Base-by-base conservation (phyloP, 2,329 filamentous ascomycete genomes). In the Rachicladosporium sp. region DNA sequence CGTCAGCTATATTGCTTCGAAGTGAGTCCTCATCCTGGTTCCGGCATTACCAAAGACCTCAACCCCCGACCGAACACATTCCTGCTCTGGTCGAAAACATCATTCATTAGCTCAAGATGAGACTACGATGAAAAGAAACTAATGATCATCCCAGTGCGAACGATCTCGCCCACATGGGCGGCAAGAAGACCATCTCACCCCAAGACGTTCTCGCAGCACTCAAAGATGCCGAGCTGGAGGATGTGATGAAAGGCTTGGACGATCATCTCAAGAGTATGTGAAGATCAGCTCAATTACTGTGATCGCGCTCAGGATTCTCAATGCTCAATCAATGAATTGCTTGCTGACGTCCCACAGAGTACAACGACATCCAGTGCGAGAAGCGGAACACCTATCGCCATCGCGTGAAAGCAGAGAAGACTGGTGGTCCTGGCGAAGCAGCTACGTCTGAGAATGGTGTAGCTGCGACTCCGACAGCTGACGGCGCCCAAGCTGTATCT, bases 101-200 rank as follows among this genome's bases (percentile, higher is more conserved):
- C 4, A 27, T 27, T n/a, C n/a, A n/a, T n/a, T n/a, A n/a, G n/a
- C n/a, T n/a, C 23, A 27, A 7, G 23, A 27, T 27, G 23, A n/a
- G n/a, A n/a, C n/a, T n/a, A n/a, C n/a, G n/a, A n/a, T n/a, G n/a
- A n/a, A n/a, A n/a, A n/a, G n/a, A n/a, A n/a, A n/a, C 23, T 27
- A 27, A 27, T 7, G 23, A 27, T 27, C 6, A 27, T n/a, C 41
- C 38, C n/a, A 88, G 82, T 45, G 80, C 84, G 33, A 86, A 85
- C 51, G 80, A 85, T 50, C 70, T 78, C 52, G 83, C 83, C 5
- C 60, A 70, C 38, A 64, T 64, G 36, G 70, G 71, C n/a, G 74
- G 73, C 56, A 82, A 86, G 57, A 88, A 88, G 65, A 89, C 82
- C 0, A 81, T 91, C 50, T 72, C 76, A 51, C 81, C 82, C 0